Conservation (phyloP, 2,329 filamentous ascomycete genomes). For the Cladosporium sp. region DNA sequence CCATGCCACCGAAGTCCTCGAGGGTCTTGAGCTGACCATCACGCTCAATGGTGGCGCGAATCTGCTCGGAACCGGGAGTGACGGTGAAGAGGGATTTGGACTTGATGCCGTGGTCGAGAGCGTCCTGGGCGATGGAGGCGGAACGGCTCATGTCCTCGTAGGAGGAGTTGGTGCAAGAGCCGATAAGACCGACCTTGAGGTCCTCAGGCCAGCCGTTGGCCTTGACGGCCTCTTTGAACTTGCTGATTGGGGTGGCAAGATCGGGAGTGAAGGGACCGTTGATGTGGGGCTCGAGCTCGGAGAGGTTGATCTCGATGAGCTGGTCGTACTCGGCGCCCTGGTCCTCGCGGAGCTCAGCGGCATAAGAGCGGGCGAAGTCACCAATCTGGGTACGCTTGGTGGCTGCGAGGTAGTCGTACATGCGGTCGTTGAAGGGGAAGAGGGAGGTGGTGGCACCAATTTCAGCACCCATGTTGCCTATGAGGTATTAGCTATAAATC, state of each 20-base stretch:
- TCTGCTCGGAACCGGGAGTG: slow-evolving; percentile 95
- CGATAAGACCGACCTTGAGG: slow-evolving; percentile 93
- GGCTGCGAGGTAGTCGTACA: slow-evolving; percentile 90
- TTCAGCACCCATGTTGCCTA: slow-evolving; percentile 49
- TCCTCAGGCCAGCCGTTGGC: slow-evolving; percentile 94
- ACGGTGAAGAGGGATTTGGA: slow-evolving; percentile 90
- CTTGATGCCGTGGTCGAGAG: slow-evolving; percentile 88
- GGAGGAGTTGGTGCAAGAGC: slow-evolving; percentile 93
- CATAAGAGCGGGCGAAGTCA: slow-evolving; percentile 81
- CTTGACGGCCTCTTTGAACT: slow-evolving; percentile 92
- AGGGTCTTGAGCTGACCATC: slow-evolving; percentile 68
- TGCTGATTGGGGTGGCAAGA: slow-evolving; percentile 94
- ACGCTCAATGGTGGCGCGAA: slow-evolving; percentile 80
- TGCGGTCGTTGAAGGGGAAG: slow-evolving; percentile 97
- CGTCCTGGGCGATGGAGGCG: slow-evolving; percentile 86
- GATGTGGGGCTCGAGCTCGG: slow-evolving; percentile 92
- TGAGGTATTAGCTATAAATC: neutral
- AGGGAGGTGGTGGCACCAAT: slow-evolving; percentile 85
- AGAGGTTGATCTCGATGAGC: slow-evolving; percentile 92
- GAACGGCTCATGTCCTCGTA: slow-evolving; percentile 91
- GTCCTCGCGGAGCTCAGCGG: slow-evolving; percentile 80
- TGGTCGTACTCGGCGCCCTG: slow-evolving; percentile 93
- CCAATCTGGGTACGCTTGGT: slow-evolving; percentile 90
- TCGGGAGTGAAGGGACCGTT: slow-evolving; percentile 99
- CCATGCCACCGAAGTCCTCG: slow-evolving; percentile 91